Conservation (phyloP, 1,284 basidiomycete species). For the Spongispora temasekensis region DNA sequence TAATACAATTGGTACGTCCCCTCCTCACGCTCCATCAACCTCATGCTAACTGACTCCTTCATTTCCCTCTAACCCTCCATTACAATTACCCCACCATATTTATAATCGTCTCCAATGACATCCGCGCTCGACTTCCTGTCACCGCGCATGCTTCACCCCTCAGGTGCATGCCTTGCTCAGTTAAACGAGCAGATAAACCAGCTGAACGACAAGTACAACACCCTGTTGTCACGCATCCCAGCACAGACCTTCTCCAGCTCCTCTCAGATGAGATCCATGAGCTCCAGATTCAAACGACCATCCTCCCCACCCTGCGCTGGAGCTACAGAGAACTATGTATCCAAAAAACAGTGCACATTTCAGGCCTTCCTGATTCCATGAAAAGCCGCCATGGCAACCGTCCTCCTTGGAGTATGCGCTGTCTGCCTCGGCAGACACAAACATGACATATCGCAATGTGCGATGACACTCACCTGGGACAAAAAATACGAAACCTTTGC, state of each 20-base stretch:
- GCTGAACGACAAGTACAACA: background rate
- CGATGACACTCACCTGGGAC: background rate
- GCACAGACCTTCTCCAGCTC: background rate
- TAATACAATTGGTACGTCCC: background rate
- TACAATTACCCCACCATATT: too few relatives aligned
- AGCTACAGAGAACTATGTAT: background rate
- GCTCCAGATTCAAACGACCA: background rate
- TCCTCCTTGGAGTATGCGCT: constrained; percentile 1
- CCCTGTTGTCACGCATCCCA: too few relatives aligned
- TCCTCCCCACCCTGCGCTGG: background rate
- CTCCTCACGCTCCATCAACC: too few relatives aligned
- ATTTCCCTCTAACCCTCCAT: too few relatives aligned
- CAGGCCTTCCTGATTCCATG: background rate
- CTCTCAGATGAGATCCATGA: background rate
- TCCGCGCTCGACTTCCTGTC: too few relatives aligned
- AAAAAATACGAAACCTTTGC: background rate
- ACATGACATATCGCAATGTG: background rate
- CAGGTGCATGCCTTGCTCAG: too few relatives aligned
- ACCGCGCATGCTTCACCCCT: too few relatives aligned
- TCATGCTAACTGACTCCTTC: too few relatives aligned
- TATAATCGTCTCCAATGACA: too few relatives aligned
- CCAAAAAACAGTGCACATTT: background rate
- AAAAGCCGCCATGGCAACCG: background rate
- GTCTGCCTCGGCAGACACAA: constrained; percentile 10
- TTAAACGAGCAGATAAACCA: background rate